Evolutionary conservation across 2,329 filamentous ascomycete species (phyloP).

Genomic region (Nemania serpens): DNA sequence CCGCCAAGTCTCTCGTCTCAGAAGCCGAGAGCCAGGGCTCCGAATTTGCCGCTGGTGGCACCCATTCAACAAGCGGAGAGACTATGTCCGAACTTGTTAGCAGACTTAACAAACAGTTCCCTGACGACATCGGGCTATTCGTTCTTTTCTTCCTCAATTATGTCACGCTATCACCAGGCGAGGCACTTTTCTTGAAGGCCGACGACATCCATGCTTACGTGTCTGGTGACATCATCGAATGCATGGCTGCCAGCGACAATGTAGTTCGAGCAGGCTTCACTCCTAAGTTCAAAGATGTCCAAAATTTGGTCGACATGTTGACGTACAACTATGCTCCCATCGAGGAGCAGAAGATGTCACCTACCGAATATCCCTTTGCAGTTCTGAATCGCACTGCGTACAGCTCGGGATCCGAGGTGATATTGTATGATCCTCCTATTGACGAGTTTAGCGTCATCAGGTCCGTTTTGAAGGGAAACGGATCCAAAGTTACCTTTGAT

Average conservation of each 20-base stretch:
- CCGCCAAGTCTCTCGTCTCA: slow-evolving; percentile 70
- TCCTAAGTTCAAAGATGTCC: slow-evolving; percentile 96
- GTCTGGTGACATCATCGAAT: slow-evolving; percentile 94
- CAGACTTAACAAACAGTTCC: slow-evolving; percentile 82
- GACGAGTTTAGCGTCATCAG: slow-evolving; percentile 93
- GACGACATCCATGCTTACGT: slow-evolving; percentile 98
- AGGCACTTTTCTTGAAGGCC: slow-evolving; percentile 94
- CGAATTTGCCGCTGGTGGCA: slow-evolving; percentile 76
- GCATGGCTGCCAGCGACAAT: slow-evolving; percentile 99
- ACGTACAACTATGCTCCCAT: slow-evolving; percentile 97
- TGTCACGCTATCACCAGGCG: slow-evolving; percentile 82
- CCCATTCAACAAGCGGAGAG: slow-evolving; percentile 67
- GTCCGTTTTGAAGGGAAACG: slow-evolving; percentile 70
- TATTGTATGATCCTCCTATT: slow-evolving; percentile 92
- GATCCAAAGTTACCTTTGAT: slow-evolving; percentile 87
- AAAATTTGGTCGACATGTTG: slow-evolving; percentile 85
- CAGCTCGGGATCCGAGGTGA: slow-evolving; percentile 71
- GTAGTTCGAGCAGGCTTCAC: slow-evolving; percentile 97
- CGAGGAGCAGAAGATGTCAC: slow-evolving; percentile 89
- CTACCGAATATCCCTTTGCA: slow-evolving; percentile 82
- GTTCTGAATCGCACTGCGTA: slow-evolving; percentile 83
- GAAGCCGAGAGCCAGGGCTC: slow-evolving; percentile 70
- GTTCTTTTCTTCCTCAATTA: slow-evolving; percentile 98
- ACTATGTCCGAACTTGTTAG: slow-evolving; percentile 77
- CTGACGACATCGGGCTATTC: slow-evolving; percentile 88